Conservation (phyloP, 768 basidiomycete genomes). For the Russula dissimulans region DNA sequence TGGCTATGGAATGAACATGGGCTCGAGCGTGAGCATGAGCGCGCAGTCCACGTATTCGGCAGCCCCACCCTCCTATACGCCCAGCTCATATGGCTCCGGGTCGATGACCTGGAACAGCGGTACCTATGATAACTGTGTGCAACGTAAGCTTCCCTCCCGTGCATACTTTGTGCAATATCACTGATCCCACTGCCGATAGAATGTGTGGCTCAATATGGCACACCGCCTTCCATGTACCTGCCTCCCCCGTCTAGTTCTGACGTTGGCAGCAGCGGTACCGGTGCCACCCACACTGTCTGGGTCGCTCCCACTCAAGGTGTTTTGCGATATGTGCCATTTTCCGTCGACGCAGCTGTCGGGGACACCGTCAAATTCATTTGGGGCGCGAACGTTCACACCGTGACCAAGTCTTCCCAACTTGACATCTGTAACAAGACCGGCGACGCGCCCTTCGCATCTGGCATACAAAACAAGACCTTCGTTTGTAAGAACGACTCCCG, state of each 20-base stretch:
- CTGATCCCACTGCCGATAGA: slow-evolving; percentile 30
- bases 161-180: neutral
- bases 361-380: slow-evolving; percentile 72
- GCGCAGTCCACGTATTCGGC: too few species aligned
- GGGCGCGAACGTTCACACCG: slow-evolving; percentile 73
- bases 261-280: slow-evolving; percentile 34
- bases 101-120: slow-evolving; percentile 45
- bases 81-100: slow-evolving; percentile 48
- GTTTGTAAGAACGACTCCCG: slow-evolving; percentile 33
- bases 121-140: slow-evolving; percentile 59
- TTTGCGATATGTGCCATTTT: slow-evolving; percentile 67
- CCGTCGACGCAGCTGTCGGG: slow-evolving; percentile 64
- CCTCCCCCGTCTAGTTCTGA: slow-evolving; percentile 22
- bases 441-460: slow-evolving; percentile 53
- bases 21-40: too few species aligned
- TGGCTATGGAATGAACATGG: too few species aligned
- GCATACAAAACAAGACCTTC: slow-evolving; percentile 53
- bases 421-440: slow-evolving; percentile 64
- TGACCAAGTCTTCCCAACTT: slow-evolving; percentile 66
- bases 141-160: slow-evolving; percentile 39
- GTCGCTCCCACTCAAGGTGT: slow-evolving; percentile 73
- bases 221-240: slow-evolving; percentile 25
- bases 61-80: neutral
- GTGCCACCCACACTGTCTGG: slow-evolving; percentile 63
- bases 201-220: slow-evolving; percentile 55